Conservation (phyloP, 495 filamentous ascomycete genomes). For the Aspergillus nidulans region DNA sequence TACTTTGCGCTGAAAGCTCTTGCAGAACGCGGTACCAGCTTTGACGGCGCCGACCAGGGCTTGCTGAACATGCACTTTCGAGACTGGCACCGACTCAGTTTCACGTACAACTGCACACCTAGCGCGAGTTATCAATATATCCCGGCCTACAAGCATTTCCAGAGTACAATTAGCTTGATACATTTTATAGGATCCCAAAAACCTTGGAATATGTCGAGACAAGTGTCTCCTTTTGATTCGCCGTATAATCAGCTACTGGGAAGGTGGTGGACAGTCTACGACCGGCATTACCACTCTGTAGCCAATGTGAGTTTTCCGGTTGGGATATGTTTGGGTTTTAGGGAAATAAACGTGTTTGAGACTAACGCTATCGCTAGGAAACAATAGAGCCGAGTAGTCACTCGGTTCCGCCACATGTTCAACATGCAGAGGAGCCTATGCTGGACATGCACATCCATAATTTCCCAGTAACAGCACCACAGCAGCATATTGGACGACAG, state of each 20-base stretch:
- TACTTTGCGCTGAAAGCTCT: slow-evolving; percentile 80
- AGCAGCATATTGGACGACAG: neutral
- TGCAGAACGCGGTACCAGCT: slow-evolving; percentile 81
- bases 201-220: slow-evolving; percentile 75
- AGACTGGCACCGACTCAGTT: slow-evolving; percentile 84
- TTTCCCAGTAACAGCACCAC: neutral
- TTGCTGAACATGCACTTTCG: slow-evolving; percentile 92
- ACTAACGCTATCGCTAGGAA: slow-evolving; percentile 20
- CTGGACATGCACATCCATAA: neutral
- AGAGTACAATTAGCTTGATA: slow-evolving; percentile 77
- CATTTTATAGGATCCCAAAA: slow-evolving; percentile 93
- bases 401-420: neutral
- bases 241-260: slow-evolving; percentile 77
- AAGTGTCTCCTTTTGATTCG: slow-evolving; percentile 49
- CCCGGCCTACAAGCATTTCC: slow-evolving; percentile 89
- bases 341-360: neutral
- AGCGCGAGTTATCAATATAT: slow-evolving; percentile 93
- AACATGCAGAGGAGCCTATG: neutral
- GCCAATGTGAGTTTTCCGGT: slow-evolving; percentile 17
- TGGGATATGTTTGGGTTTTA: neutral
- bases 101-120: slow-evolving; percentile 94
- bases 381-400: neutral
- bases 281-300: slow-evolving; percentile 67
- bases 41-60: slow-evolving; percentile 96
- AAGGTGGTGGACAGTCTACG: slow-evolving; percentile 90